These are phyloP conservation scores for Geranium brycei DNA, from an alignment of 345 rosid genomes.

Conservation along the genomic window DNA sequence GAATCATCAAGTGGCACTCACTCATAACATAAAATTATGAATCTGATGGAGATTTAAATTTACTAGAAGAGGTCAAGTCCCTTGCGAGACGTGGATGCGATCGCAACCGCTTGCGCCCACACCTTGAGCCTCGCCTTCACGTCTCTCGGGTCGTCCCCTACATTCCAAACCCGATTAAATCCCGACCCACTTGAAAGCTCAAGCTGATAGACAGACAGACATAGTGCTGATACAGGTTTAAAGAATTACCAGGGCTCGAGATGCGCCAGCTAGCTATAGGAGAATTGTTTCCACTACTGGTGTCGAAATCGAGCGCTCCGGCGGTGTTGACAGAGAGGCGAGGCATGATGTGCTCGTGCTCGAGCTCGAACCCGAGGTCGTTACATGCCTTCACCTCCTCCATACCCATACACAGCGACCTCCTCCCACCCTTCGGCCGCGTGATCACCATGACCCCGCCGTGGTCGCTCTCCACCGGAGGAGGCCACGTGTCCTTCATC, in stretches of 20 bases:
- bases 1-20: too few relatives aligned
- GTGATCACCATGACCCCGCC: conserved; percentile 57
- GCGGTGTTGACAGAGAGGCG: conserved; percentile 5
- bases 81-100: conserved; percentile 39
- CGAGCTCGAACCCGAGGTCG: conserved; percentile 82
- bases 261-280: conserved; percentile 81
- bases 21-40: too few relatives aligned
- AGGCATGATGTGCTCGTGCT: conserved; percentile 44
- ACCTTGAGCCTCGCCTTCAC: conserved; percentile 88
- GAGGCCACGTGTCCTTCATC: conserved; percentile 15
- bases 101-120: conserved; percentile 95
- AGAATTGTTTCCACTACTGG: conserved; percentile 78
- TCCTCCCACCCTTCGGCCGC: conserved; percentile 65
- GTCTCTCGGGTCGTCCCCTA: conserved; percentile 87
- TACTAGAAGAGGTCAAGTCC: too few relatives aligned
- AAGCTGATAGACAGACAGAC: too few relatives aligned
- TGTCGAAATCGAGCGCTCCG: conserved; percentile 36
- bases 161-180: not conserved
- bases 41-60: conserved; percentile 5
- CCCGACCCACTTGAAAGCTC: too few relatives aligned
- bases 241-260: conserved; percentile 67
- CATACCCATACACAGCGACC: conserved; percentile 78
- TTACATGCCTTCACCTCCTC: conserved; percentile 85
- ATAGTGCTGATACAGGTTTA: not conserved
- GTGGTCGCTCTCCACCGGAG: conserved; percentile 55